Percentiles rank a stretch among this genome's conserved stretches.
Conservation (phyloP, 2,329 filamentous ascomycete genomes). For the Microdochium bolleyi region DNA sequence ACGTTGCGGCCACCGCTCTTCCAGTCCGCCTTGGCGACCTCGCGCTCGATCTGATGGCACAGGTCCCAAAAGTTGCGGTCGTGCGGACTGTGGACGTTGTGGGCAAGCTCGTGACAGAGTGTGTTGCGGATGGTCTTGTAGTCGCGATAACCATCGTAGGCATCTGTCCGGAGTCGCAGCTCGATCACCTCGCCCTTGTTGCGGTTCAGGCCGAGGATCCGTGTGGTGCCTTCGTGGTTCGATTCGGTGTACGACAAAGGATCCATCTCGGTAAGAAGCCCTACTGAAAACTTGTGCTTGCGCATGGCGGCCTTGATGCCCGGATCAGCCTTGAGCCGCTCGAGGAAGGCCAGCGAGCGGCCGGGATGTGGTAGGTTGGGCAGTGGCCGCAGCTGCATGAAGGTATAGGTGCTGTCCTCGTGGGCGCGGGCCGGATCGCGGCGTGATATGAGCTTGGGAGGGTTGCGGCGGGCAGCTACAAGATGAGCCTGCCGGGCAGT, state of each 20-base stretch:
- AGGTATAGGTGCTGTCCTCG: conserved; percentile 69
- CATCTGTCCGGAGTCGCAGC: conserved; percentile 82
- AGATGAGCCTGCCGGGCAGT: conserved; percentile 38
- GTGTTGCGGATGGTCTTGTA: conserved; percentile 89
- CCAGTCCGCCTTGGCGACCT: conserved; percentile 78
- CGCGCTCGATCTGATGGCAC: conserved; percentile 77
- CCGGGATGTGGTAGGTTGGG: conserved; percentile 69
- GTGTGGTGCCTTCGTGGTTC: conserved; percentile 63
- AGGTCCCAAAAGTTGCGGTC: conserved; percentile 86
- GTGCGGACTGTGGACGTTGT: conserved; percentile 82
- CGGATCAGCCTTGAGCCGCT: conserved; percentile 70
- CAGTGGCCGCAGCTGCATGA: conserved; percentile 68
- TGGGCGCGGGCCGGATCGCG: conserved; percentile 26
- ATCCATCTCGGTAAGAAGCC: conserved; percentile 91
- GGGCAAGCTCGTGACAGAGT: conserved; percentile 88
- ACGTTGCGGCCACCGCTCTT: conserved; percentile 59
- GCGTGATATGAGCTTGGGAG: conserved; percentile 14
- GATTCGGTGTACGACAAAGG: conserved; percentile 67
- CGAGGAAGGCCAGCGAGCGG: conserved; percentile 62
- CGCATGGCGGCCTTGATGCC: conserved; percentile 81
- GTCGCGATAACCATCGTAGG: conserved; percentile 86
- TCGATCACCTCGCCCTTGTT: conserved; percentile 89
- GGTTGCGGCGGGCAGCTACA: conserved; percentile 18
- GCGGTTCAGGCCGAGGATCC: conserved; percentile 78
- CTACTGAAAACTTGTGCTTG: conserved; percentile 76